Evolutionary conservation across 805 yeast species (phyloP).

Genomic region (Scheffersomyces coipomensis): DNA sequence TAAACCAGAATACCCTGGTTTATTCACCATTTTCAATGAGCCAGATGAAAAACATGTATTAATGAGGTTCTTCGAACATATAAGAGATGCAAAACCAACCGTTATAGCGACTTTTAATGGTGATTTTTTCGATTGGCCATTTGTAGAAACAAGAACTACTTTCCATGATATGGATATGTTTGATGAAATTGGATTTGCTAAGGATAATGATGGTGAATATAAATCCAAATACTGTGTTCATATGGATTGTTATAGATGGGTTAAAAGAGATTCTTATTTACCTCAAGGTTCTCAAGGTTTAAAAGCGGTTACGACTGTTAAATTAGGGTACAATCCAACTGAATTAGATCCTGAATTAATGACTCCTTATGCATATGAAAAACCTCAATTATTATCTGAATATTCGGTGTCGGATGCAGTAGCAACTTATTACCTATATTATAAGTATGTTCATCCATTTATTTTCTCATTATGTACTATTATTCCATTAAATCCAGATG

Average conservation of each 20-base stretch:
- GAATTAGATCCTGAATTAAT: slow-evolving; percentile 96
- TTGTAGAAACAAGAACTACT: slow-evolving; percentile 83
- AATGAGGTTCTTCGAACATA: slow-evolving; percentile 81
- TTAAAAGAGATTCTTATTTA: slow-evolving; percentile 91
- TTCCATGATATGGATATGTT: slow-evolving; percentile 85
- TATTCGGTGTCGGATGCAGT: slow-evolving; percentile 99
- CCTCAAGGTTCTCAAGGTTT: slow-evolving; percentile 99
- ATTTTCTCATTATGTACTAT: slow-evolving; percentile 93
- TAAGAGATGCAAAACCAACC: slow-evolving; percentile 85
- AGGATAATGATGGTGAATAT: slow-evolving; percentile 87
- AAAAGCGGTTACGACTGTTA: slow-evolving; percentile 95
- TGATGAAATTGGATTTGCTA: slow-evolving; percentile 90
- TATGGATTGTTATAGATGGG: slow-evolving; percentile 98
- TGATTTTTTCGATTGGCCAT: slow-evolving; percentile 99
- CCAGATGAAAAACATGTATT: slow-evolving; percentile 75
- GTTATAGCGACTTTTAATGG: slow-evolving; percentile 99
- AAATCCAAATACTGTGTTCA: slow-evolving; percentile 90
- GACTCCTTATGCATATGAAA: slow-evolving; percentile 96
- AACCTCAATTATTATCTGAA: slow-evolving; percentile 90
- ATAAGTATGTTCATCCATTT: slow-evolving; percentile 96
- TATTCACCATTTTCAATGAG: slow-evolving; percentile 88
- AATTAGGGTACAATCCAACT: slow-evolving; percentile 92
- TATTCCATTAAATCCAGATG: slow-evolving; percentile 95
- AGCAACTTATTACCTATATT: slow-evolving; percentile 93
- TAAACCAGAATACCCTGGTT: slow-evolving; percentile 90